Base-by-base conservation (phyloP, 306 rosid species). In the Castanopsis chinensis region DNA sequence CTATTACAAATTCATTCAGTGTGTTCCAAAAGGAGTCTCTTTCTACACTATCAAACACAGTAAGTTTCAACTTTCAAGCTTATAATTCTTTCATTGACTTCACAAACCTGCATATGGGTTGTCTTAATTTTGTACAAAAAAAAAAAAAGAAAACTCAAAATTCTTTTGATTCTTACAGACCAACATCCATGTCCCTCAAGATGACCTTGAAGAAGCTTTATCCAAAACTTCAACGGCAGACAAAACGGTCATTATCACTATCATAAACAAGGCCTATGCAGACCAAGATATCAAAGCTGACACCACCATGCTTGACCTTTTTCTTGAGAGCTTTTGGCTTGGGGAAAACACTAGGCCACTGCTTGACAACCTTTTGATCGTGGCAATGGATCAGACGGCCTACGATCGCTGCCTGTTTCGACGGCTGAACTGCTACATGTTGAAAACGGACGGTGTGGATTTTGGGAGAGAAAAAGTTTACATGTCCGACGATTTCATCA, bases 401-500 rank as follows among this genome's bases (percentile, higher is more conserved):
- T 88, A 90, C 74, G 91, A 90, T 7, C 82, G 94, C 4, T 94
- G 98, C 71, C 59, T 3, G 45, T 92, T 87, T 67, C 80, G 83
- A 25, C 61, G 74, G 32, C 56, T 90, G 43, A 90, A 89, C 70
- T 92, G 97, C 80, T 92, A 51, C 85, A 82, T 6, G 12, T 65
- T 93, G 78, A 76, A 82, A 73, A 91, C 92, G 3, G 85, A 91
- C 45, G 89, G 90, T 35, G 83, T 83, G 71, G 90, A 92, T 80
- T 90, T 85, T 20, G 82, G 71, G 65, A 87, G 87, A 6, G 98
- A 93, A 60, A 91, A 90, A 76, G 7, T 87, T 0, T 93, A 68
- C 87, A 91, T 91, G 98, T 91, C 98, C 9, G 54, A 43, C 2
- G 97, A 89, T 6, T 94, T 92, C 76, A 82, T 92, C 69, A 86